These are phyloP conservation scores for Penicillium cosmopolitanum DNA, from an alignment of 495 filamentous ascomycete species.

Conservation along the genomic window DNA sequence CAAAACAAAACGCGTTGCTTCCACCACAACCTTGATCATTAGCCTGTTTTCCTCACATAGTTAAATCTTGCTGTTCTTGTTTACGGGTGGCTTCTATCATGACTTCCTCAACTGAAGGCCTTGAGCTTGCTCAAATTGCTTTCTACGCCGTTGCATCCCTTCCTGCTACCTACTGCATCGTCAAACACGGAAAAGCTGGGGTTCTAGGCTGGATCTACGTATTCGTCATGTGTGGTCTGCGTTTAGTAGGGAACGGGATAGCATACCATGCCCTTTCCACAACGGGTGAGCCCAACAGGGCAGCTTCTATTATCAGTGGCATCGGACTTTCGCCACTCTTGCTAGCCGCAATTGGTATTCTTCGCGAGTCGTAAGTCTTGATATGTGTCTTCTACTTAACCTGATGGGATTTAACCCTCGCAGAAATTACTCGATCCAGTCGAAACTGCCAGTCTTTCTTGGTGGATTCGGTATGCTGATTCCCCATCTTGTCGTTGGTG, in stretches of 20 bases:
- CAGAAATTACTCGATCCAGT: constrained; percentile 20
- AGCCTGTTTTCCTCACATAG: no score
- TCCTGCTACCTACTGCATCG: constrained; percentile 37
- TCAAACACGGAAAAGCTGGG: constrained; percentile 39
- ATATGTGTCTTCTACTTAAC: neutral
- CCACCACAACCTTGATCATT: no score
- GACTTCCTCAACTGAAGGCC: constrained; percentile 19
- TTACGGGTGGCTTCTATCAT: constrained; percentile 6
- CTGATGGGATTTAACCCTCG: neutral
- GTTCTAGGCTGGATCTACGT: constrained; percentile 45
- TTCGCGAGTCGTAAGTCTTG: constrained; percentile 45
- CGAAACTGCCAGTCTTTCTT: constrained; percentile 1
- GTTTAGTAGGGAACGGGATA: constrained; percentile 40
- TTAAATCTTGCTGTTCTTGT: neutral
- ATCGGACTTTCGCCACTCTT: constrained; percentile 49
- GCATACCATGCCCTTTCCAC: constrained; percentile 26
- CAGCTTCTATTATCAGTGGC: constrained; percentile 38
- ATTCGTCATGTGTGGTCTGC: constrained; percentile 40
- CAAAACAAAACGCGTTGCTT: no score
- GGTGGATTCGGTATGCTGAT: constrained; percentile 5
- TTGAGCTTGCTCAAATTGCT: constrained; percentile 37
- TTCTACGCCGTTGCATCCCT: constrained; percentile 38
- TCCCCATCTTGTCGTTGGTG: constrained; percentile 15
- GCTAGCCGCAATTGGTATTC: constrained; percentile 37
- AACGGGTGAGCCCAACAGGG: constrained; percentile 17